These are phyloP conservation scores for Lodderomyces orthopsilosis DNA, from an alignment of 1,139 yeast genomes.

Conservation along the genomic window DNA sequence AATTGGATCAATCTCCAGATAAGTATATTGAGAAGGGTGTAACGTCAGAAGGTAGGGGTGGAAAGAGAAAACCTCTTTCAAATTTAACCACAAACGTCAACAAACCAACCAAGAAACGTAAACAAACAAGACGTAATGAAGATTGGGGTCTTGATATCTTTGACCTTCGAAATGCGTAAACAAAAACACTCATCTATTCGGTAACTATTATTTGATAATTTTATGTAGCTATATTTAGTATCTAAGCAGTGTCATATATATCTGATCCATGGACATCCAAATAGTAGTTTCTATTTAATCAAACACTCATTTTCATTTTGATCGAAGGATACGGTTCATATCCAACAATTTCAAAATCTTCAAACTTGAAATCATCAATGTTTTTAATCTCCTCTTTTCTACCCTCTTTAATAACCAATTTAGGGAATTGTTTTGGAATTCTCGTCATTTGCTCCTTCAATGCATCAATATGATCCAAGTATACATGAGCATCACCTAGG, in stretches of 20 bases:
- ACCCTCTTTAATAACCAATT: slow-evolving; percentile 62
- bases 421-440: slow-evolving; percentile 78
- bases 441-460: slow-evolving; percentile 74
- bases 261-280: no score
- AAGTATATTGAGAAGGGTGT: not conserved
- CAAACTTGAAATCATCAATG: slow-evolving; percentile 85
- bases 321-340: slow-evolving; percentile 82
- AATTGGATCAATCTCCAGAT: not conserved
- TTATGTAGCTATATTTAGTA: no score
- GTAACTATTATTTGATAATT: no score
- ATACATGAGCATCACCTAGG: slow-evolving; percentile 95
- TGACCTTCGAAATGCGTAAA: slow-evolving; percentile 21
- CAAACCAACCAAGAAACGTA: not conserved
- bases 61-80: slow-evolving; percentile 1
- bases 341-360: slow-evolving; percentile 77
- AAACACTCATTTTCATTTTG: slow-evolving; percentile 80
- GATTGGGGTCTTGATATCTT: slow-evolving; percentile 23
- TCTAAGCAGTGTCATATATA: no score
- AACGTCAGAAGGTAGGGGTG: not conserved
- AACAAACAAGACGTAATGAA: slow-evolving; percentile 10
- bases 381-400: slow-evolving; percentile 44
- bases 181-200: no score
- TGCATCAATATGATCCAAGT: slow-evolving; percentile 89
- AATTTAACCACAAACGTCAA: not conserved
- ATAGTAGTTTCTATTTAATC: no score